Conservation (phyloP, 2,329 filamentous ascomycete species). For the Penicillium sp. region DNA sequence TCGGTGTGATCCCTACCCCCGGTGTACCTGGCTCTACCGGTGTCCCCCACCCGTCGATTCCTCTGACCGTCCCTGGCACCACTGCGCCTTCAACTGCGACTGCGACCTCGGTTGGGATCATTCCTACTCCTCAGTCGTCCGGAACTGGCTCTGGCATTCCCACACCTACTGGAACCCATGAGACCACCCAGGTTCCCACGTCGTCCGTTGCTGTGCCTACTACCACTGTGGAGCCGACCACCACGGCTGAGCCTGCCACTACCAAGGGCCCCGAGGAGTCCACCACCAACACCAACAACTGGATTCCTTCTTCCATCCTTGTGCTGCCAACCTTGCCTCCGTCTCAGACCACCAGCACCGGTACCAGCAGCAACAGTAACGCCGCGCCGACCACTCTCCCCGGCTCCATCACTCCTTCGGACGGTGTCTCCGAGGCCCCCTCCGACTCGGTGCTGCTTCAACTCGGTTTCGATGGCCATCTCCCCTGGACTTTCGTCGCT, state of each 20-base stretch:
- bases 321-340: conserved; percentile 19
- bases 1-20: conserved; percentile 24
- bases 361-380: conserved; percentile 44
- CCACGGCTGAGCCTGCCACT: conserved; percentile 24
- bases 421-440: conserved; percentile 60
- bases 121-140: conserved; percentile 26
- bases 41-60: conserved; percentile 15
- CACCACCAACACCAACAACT: conserved; percentile 31
- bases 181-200: conserved; percentile 12
- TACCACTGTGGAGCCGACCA: conserved; percentile 48
- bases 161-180: conserved; percentile 17
- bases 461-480: conserved; percentile 76
- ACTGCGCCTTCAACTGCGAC: conserved; percentile 16
- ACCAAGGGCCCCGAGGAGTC: conserved; percentile 34
- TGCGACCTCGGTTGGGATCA: conserved; percentile 20
- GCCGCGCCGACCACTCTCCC: conserved; percentile 68
- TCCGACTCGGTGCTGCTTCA: conserved; percentile 73
- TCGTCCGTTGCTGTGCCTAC: conserved; percentile 21
- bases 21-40: conserved; percentile 10
- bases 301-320: conserved; percentile 30
- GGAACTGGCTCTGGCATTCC: conserved; percentile 14
- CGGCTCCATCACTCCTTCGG: conserved; percentile 72
- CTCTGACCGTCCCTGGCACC: conserved; percentile 10
- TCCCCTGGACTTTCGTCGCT: conserved; percentile 85
- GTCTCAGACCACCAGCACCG: conserved; percentile 15